Conservation (phyloP, 768 basidiomycete species). For the Cantharellus cinnabarinus region DNA sequence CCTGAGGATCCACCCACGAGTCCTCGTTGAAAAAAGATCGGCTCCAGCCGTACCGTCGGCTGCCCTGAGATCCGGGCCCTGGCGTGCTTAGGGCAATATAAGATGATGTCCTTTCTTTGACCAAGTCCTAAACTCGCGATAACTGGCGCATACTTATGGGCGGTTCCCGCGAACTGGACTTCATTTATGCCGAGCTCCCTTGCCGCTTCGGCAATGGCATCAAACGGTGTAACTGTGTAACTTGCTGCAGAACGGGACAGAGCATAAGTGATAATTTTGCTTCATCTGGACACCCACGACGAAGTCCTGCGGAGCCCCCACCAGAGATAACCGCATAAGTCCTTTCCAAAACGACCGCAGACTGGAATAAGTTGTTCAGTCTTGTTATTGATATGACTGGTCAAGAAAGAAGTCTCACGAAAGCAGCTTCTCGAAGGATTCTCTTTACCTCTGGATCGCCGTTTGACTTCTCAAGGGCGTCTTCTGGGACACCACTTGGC, state of each 20-base stretch:
- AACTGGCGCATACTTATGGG: background rate
- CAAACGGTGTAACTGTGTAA: constrained; percentile 43
- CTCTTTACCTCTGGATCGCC: constrained; percentile 41
- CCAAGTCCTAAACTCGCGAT: background rate
- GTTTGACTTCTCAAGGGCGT: constrained; percentile 43
- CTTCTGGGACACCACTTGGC: constrained; percentile 20
- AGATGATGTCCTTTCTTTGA: background rate
- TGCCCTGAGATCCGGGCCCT: background rate
- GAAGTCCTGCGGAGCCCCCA: constrained; percentile 51
- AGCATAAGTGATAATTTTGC: background rate
- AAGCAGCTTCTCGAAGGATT: constrained; percentile 37
- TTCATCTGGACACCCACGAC: constrained; percentile 12
- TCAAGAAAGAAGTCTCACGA: constrained; percentile 25
- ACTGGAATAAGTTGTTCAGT: background rate
- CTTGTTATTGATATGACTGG: constrained; percentile 16
- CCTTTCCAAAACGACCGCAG: constrained; percentile 32
- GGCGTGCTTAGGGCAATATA: background rate
- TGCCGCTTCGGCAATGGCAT: constrained; percentile 32
- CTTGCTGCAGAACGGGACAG: constrained; percentile 15
- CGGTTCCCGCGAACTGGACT: constrained; percentile 25
- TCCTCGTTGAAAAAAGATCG: background rate
- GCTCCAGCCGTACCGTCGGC: background rate
- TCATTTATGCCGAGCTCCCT: constrained; percentile 26
- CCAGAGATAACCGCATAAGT: constrained; percentile 49
- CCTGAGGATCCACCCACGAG: background rate